A percentile compares a stretch with the other conserved stretches of the same genome.
Evolutionary conservation across 352 stramenopile species (phyloP).

Genomic region (Phytopythium vexans): DNA sequence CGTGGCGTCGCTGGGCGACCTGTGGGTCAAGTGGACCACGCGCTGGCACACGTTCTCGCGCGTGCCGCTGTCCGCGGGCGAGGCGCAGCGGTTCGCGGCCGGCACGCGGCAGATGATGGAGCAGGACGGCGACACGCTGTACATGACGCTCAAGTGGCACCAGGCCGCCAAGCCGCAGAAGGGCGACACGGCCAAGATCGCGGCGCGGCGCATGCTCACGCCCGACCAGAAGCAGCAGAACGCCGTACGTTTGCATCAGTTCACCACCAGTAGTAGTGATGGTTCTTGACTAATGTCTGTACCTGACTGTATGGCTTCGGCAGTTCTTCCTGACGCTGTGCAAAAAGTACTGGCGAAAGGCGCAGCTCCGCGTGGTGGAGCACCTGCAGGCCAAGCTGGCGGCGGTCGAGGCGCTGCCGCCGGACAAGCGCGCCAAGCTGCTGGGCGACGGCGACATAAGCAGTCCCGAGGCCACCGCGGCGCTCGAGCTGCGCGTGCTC

Average conservation of each 20-base stretch:
- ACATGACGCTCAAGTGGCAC: slow-evolving; percentile 86
- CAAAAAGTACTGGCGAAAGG: slow-evolving; percentile 71
- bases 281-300: background rate
- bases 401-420: slow-evolving; percentile 13
- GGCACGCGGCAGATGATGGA: slow-evolving; percentile 87
- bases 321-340: slow-evolving; percentile 67
- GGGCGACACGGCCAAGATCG: slow-evolving; percentile 83
- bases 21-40: slow-evolving; percentile 82
- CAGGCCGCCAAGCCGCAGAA: slow-evolving; percentile 78
- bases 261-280: background rate
- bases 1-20: slow-evolving; percentile 68
- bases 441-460: slow-evolving; percentile 7
- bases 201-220: slow-evolving; percentile 55
- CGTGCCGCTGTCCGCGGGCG: slow-evolving; percentile 42
- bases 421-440: slow-evolving; percentile 18
- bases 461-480: slow-evolving; percentile 12
- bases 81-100: slow-evolving; percentile 65
- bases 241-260: slow-evolving; percentile 12
- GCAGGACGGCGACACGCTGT: slow-evolving; percentile 46
- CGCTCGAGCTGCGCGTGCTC: slow-evolving; percentile 61
- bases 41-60: slow-evolving; percentile 76
- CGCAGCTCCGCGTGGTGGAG: slow-evolving; percentile 70
- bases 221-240: slow-evolving; percentile 80
- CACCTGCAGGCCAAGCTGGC: slow-evolving; percentile 64
- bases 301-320: background rate